Evolutionary conservation across 768 basidiomycete genomes (phyloP).

Genomic region (Xerocomellus dryophilus): DNA sequence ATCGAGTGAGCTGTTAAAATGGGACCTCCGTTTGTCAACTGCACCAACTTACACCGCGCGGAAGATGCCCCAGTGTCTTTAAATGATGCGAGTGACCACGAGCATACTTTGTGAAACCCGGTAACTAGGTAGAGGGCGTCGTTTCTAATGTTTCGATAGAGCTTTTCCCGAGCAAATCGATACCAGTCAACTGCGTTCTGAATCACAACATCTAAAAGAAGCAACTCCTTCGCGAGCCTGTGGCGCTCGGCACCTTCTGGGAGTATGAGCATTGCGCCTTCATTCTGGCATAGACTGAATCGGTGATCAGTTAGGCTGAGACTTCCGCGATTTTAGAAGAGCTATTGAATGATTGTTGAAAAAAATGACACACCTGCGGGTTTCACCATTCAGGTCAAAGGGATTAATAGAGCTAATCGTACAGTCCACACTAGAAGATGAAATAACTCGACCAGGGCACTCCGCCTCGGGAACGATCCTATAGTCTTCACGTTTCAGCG

Average conservation of each 20-base stretch:
- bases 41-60: background rate
- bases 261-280: slow-evolving; percentile 29
- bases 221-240: slow-evolving; percentile 12
- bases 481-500: background rate
- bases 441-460: background rate
- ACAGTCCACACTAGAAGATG: background rate
- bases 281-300: background rate
- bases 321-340: no score
- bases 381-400: background rate
- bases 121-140: slow-evolving; percentile 25
- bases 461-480: background rate
- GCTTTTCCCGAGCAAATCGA: slow-evolving; percentile 10
- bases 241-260: slow-evolving; percentile 24
- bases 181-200: slow-evolving; percentile 25
- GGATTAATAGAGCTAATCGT: background rate
- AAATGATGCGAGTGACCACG: slow-evolving; percentile 27
- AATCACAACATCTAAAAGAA: slow-evolving; percentile 16
- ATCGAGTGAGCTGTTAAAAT: background rate
- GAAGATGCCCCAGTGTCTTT: background rate
- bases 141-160: slow-evolving; percentile 3
- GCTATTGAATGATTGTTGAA: background rate
- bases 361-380: background rate
- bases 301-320: background rate
- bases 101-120: background rate
- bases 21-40: background rate